Evolutionary conservation across 768 basidiomycete genomes (phyloP).

Genomic region (Panellus pusillus): DNA sequence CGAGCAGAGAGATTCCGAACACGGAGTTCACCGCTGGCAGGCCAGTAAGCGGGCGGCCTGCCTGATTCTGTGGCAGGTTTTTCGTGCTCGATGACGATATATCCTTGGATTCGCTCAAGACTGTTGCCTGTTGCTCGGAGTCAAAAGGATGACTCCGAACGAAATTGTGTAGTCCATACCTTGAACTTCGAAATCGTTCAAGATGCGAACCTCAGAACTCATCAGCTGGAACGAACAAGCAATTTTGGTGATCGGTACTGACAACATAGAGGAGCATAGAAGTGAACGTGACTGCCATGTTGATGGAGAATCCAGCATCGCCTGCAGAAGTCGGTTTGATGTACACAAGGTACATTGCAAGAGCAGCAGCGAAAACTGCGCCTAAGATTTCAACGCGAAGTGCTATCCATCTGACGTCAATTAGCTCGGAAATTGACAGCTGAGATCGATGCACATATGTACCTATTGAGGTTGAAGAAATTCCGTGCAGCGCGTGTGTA

Average conservation of each 20-base stretch:
- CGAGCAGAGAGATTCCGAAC: slow-evolving; percentile 42
- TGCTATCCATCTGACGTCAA: slow-evolving; percentile 35
- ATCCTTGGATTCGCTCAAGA: slow-evolving; percentile 25
- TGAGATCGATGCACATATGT: slow-evolving; percentile 5
- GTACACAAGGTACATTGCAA: slow-evolving; percentile 42
- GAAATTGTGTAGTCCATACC: neutral
- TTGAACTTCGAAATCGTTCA: slow-evolving; percentile 30
- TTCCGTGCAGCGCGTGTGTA: slow-evolving; percentile 29
- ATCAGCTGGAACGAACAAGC: neutral
- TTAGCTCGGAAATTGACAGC: slow-evolving; percentile 29
- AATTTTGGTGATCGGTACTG: neutral
- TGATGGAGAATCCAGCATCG: slow-evolving; percentile 38
- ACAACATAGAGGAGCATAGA: slow-evolving; percentile 39
- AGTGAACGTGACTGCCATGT: slow-evolving; percentile 44
- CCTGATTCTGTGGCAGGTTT: slow-evolving; percentile 28
- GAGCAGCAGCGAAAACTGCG: slow-evolving; percentile 35
- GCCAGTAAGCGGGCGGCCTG: slow-evolving; percentile 51
- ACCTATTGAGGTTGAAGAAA: slow-evolving; percentile 15
- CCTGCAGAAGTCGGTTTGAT: slow-evolving; percentile 30
- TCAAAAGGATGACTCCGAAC: neutral
- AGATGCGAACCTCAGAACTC: slow-evolving; percentile 4
- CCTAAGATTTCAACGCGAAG: slow-evolving; percentile 42
- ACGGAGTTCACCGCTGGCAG: slow-evolving; percentile 43
- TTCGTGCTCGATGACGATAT: slow-evolving; percentile 46
- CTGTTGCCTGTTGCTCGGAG: neutral